phyloP scores from a whole-genome alignment of 164 flowering plant genomes.

The Berberis vulgaris region DNA sequence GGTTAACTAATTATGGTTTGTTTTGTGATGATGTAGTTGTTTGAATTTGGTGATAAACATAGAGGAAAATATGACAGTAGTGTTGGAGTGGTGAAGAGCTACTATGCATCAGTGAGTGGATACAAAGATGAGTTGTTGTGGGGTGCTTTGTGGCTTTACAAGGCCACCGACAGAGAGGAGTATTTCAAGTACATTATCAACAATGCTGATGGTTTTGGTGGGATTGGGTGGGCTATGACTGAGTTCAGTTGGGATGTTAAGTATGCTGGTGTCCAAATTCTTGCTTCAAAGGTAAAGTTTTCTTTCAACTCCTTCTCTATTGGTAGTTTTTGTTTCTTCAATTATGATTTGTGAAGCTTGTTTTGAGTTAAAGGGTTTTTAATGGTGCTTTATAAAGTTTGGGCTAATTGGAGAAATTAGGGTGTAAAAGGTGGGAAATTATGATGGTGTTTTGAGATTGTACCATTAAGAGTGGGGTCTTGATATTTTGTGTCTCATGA shows the following conservation, averaged over 20 bases:
- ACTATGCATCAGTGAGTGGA: conserved; percentile 91
- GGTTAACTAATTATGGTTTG: background rate
- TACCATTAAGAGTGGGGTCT: too few relatives aligned
- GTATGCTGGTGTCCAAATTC: conserved; percentile 76
- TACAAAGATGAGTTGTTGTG: conserved; percentile 90
- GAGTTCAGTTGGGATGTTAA: conserved; percentile 98
- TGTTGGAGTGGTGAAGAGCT: conserved; percentile 60
- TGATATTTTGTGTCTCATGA: too few relatives aligned
- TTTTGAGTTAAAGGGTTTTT: too few relatives aligned
- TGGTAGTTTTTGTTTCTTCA: too few relatives aligned
- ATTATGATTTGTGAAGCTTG: too few relatives aligned
- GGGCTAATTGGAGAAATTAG: too few relatives aligned
- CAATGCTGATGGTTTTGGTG: conserved; percentile 67
- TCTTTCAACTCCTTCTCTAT: too few relatives aligned
- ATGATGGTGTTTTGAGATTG: too few relatives aligned
- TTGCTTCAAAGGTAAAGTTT: conserved; percentile 62
- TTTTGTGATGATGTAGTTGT: conserved; percentile 37
- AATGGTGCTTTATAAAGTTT: too few relatives aligned
- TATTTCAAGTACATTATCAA: conserved; percentile 43
- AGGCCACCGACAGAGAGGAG: conserved; percentile 66
- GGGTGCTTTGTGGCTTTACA: conserved; percentile 92
- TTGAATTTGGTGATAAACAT: conserved; percentile 73
- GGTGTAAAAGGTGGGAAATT: too few relatives aligned
- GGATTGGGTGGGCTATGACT: conserved; percentile 71
- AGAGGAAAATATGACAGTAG: conserved; percentile 76